Conservation (phyloP, 2,329 filamentous ascomycete species). For the Aspergillus quadrilineatus region DNA sequence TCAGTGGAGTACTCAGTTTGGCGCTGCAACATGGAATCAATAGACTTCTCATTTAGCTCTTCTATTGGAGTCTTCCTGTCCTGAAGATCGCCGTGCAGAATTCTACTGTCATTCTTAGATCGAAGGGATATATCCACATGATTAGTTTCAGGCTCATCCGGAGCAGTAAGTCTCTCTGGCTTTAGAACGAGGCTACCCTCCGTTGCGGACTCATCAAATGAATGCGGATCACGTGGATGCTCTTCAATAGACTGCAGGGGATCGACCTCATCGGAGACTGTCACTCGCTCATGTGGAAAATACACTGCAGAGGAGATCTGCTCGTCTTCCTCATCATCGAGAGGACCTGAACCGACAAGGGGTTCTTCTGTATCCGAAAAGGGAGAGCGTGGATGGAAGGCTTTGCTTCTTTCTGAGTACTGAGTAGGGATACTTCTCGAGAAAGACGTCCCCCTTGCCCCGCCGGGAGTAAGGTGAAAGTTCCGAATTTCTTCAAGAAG, state of each 20-base stretch:
- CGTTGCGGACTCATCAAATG: slow-evolving; percentile 26
- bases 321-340: slow-evolving; percentile 61
- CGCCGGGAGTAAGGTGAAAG: slow-evolving; percentile 52
- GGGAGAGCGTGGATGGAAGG: slow-evolving; percentile 27
- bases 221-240: slow-evolving; percentile 22
- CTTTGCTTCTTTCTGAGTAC: slow-evolving; percentile 33
- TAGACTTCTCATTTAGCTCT: slow-evolving; percentile 38
- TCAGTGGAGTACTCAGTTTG: slow-evolving; percentile 42
- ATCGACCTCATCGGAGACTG: slow-evolving; percentile 32
- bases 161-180: slow-evolving; percentile 27
- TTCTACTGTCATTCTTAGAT: slow-evolving; percentile 60
- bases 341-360: slow-evolving; percentile 26
- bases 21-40: slow-evolving; percentile 38
- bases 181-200: slow-evolving; percentile 31
- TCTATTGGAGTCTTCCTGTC: slow-evolving; percentile 40
- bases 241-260: slow-evolving; percentile 23
- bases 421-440: slow-evolving; percentile 41
- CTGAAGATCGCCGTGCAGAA: slow-evolving; percentile 59
- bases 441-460: slow-evolving; percentile 47
- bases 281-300: slow-evolving; percentile 60
- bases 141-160: slow-evolving; percentile 36
- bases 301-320: slow-evolving; percentile 66
- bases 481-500: slow-evolving; percentile 59
- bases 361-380: slow-evolving; percentile 26
- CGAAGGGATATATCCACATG: slow-evolving; percentile 64